Percentiles rank a stretch among this genome's conserved stretches.
phyloP scores from a whole-genome alignment of 148 eudicot species.

The Pharnaceum exiguum region DNA sequence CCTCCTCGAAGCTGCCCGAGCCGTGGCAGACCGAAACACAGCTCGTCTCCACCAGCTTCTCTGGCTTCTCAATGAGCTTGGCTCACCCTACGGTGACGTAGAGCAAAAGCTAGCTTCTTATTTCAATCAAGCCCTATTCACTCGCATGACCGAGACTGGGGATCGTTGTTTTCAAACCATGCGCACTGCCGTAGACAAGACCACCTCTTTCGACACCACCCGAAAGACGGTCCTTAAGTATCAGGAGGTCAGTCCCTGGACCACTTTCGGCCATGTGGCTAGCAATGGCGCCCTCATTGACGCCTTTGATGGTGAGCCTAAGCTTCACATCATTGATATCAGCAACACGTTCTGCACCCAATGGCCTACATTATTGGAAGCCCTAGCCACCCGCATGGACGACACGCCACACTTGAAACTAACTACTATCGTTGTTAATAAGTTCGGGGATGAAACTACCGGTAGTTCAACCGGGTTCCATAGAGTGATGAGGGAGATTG shows the following conservation, averaged over 20 bases:
- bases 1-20: constrained; percentile 54
- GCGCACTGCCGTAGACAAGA: constrained; percentile 50
- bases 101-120: constrained; percentile 75
- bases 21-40: constrained; percentile 50
- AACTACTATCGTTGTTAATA: constrained; percentile 51
- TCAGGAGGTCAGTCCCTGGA: constrained; percentile 96
- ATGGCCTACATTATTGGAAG: constrained; percentile 96
- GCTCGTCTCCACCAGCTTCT: constrained; percentile 62
- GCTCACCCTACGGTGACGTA: constrained; percentile 83
- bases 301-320: constrained; percentile 63
- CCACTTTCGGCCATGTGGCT: constrained; percentile 91
- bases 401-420: constrained; percentile 80
- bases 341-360: constrained; percentile 87
- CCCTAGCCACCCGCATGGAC: constrained; percentile 76
- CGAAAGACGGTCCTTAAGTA: constrained; percentile 64
- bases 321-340: constrained; percentile 73
- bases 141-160: constrained; percentile 79
- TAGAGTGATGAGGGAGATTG: constrained; percentile 84
- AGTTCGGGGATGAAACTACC: constrained; percentile 2
- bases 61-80: constrained; percentile 89
- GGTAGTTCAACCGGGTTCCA: constrained; percentile 26
- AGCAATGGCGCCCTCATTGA: constrained; percentile 84
- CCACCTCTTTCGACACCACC: constrained; percentile 62
- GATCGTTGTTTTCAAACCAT: constrained; percentile 41
- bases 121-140: constrained; percentile 72